A percentile compares a stretch with the other conserved stretches of the same genome.
These are phyloP conservation scores for Ceratocystis cacaofunesta DNA, from an alignment of 2,329 filamentous ascomycete genomes.

Conservation along the genomic window DNA sequence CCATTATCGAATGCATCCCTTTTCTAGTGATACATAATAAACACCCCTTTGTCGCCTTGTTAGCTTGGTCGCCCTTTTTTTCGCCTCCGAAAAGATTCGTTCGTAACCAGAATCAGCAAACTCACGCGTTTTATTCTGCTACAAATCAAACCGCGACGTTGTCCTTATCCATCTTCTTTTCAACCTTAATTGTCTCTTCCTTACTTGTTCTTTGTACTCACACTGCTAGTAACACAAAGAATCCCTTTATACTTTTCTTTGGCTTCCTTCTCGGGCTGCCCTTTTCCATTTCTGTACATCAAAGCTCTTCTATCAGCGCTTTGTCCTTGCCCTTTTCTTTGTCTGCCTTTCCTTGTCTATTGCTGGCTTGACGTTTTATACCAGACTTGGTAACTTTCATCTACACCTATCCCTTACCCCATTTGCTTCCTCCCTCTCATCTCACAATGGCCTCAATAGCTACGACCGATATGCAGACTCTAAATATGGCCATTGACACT, in stretches of 20 bases:
- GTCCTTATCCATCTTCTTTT: background rate
- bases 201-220: background rate
- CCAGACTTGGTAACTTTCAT: background rate
- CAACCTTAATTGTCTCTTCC: background rate
- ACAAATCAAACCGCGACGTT: too few species aligned
- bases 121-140: too few species aligned
- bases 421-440: background rate
- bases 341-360: background rate
- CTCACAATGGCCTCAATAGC: background rate
- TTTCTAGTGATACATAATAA: background rate
- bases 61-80: background rate
- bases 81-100: too few species aligned
- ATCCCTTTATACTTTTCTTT: background rate
- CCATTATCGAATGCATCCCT: background rate
- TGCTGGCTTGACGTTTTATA: background rate
- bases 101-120: too few species aligned
- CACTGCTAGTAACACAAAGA: background rate
- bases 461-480: background rate
- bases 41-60: background rate
- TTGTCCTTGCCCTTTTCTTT: background rate
- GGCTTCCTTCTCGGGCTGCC: background rate
- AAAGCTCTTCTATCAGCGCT: background rate
- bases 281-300: background rate
- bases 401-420: background rate
- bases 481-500: background rate